phyloP scores from a whole-genome alignment of 2,329 filamentous ascomycete genomes.

The Neonectria faginata region DNA sequence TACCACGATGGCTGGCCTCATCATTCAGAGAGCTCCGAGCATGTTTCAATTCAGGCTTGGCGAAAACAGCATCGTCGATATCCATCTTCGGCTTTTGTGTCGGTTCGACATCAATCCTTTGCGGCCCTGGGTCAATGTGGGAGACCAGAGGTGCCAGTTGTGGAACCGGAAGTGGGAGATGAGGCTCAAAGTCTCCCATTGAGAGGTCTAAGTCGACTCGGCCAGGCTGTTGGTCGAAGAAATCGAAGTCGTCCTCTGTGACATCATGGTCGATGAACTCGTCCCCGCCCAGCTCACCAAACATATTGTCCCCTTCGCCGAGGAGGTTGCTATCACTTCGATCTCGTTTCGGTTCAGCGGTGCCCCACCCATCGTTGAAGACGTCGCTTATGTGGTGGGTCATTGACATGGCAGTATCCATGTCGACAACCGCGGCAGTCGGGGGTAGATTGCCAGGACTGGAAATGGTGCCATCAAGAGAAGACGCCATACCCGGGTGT shows the following conservation, averaged over 20 bases:
- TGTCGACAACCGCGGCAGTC: slow-evolving; percentile 47
- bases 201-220: slow-evolving; percentile 53
- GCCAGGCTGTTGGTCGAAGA: slow-evolving; percentile 76
- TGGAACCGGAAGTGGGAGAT: slow-evolving; percentile 24
- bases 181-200: slow-evolving; percentile 42
- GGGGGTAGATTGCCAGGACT: slow-evolving; percentile 64
- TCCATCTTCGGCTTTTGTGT: slow-evolving; percentile 34
- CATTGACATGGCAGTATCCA: slow-evolving; percentile 41
- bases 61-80: slow-evolving; percentile 58
- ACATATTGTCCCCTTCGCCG: slow-evolving; percentile 68
- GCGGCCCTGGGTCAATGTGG: slow-evolving; percentile 31
- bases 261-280: slow-evolving; percentile 79
- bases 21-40: slow-evolving; percentile 65
- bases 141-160: slow-evolving; percentile 22
- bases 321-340: slow-evolving; percentile 57
- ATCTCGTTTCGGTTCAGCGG: slow-evolving; percentile 59
- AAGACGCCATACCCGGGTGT: slow-evolving; percentile 64
- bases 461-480: slow-evolving; percentile 66
- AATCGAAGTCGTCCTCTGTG: slow-evolving; percentile 87
- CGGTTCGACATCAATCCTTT: slow-evolving; percentile 29
- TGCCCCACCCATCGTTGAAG: slow-evolving; percentile 48
- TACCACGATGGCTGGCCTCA: slow-evolving; percentile 49
- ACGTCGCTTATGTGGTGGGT: slow-evolving; percentile 36
- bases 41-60: slow-evolving; percentile 71
- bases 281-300: slow-evolving; percentile 76